phyloP scores from a whole-genome alignment of 257 asterid genomes.

The Gentiana dahurica region DNA sequence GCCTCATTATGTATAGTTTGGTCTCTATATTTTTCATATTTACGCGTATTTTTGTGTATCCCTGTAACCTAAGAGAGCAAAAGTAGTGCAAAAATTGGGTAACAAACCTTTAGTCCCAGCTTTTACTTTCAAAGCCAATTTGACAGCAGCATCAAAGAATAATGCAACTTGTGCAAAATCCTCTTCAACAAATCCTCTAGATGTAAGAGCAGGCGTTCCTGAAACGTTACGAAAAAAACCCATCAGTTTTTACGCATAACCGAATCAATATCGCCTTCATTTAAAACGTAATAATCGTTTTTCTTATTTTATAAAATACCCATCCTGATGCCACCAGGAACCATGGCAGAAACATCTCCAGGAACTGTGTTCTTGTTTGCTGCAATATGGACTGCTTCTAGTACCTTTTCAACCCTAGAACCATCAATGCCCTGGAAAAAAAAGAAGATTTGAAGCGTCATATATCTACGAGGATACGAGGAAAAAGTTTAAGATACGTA shows the following conservation, averaged over 20 bases:
- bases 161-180: constrained; percentile 44
- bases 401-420: constrained; percentile 78
- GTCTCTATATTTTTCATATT: no score
- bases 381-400: constrained; percentile 83
- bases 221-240: constrained; percentile 3
- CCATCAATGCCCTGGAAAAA: constrained; percentile 66
- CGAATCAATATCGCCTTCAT: not conserved
- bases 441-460: not conserved
- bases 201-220: constrained; percentile 94
- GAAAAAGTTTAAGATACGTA: not conserved
- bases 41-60: no score
- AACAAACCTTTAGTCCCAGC: constrained; percentile 37
- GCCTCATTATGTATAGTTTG: no score
- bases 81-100: not conserved
- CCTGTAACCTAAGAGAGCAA: no score
- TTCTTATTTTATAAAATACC: constrained; percentile 21
- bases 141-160: constrained; percentile 47
- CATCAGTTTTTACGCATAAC: not conserved
- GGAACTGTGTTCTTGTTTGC: constrained; percentile 92
- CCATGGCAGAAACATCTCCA: constrained; percentile 93
- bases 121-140: constrained; percentile 48
- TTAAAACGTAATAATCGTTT: not conserved
- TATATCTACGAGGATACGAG: not conserved
- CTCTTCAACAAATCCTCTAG: constrained; percentile 78
- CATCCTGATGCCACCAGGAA: constrained; percentile 96